Evolutionary conservation across 1,139 yeast species (phyloP), one percentile per base, ranked within the genome.

Genomic region (Scheffersomyces cryptocercus): DNA sequence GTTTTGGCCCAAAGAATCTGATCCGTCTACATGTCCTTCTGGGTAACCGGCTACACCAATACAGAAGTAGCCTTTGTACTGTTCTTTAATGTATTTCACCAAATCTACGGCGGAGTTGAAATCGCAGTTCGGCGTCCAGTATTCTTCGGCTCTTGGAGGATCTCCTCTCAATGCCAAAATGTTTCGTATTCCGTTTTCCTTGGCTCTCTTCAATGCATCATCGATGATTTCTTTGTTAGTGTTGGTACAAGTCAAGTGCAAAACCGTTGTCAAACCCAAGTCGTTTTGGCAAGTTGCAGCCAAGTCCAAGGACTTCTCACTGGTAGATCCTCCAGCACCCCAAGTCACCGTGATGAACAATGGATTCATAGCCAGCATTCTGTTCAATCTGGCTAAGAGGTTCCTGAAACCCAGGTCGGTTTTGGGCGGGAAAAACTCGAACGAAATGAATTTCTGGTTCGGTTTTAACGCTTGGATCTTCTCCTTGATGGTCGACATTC

Each of bases 291-390:
- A 86, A 3, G 88, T 77, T 14, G 81, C 73, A 0, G 97, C 97
- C 46, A 93, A 71, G 40, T 88, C 95, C 48, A 93, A 67, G 0
- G 97, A 87, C 67, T 89, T 90, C 44, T 81, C 85, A 42, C 95
- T 83, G 4, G 98, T 90, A 3, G 96, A 84, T 2, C 99, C 99
- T 33, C 98, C 98, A 7, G 99, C 98, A 28, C 99, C 99, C 98
- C 99, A 93, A 0, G 99, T 95, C 9, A 95, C 86, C 2, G 97
- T 88, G 42, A 91, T 84, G 62, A 93, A 95, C 20, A 86, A 68
- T 3, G 98, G 98, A 43, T 90, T 91, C 51, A 93, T 70, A 3
- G 87, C 85, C 57, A 87, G 81, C 95, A 93, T 86, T 59, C 99
- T 84, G 58, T 82, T 82, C 66, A 93, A 81, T 65, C 99, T 84